Percentiles rank a stretch among this genome's conserved stretches.
Conservation (phyloP, 1,284 basidiomycete genomes). For the Pascua sp. region DNA sequence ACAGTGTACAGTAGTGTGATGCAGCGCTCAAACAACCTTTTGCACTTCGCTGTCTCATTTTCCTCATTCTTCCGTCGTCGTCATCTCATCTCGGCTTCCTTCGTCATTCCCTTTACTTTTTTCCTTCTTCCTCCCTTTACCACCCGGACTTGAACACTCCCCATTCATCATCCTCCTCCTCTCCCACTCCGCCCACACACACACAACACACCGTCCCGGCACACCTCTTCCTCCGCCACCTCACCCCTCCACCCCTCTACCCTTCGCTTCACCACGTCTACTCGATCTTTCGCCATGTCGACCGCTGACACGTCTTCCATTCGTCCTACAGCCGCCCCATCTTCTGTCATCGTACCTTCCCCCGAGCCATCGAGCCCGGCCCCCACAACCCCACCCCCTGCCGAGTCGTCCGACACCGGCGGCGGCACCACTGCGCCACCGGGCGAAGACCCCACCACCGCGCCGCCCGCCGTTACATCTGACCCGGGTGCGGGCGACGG, state of each 20-base stretch:
- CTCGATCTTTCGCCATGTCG: background rate
- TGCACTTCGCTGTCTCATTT: too few relatives aligned
- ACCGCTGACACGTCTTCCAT: background rate
- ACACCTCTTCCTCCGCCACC: too few relatives aligned
- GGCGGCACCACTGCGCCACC: conserved; percentile 4
- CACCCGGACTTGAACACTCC: too few relatives aligned
- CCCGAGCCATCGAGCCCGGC: background rate
- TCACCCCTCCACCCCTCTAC: too few relatives aligned
- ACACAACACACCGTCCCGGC: background rate
- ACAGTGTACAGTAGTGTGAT: too few relatives aligned
- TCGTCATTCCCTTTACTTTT: too few relatives aligned
- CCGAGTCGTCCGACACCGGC: conserved; percentile 11
- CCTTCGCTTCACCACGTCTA: too few relatives aligned
- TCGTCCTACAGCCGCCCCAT: background rate
- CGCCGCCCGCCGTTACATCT: background rate
- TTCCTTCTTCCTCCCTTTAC: too few relatives aligned
- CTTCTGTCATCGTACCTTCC: background rate
- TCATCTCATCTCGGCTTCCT: too few relatives aligned
- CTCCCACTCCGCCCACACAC: background rate
- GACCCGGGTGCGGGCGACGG: background rate
- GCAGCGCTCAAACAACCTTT: too few relatives aligned
- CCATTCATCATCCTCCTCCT: too few relatives aligned
- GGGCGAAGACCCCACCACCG: background rate
- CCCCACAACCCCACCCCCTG: conserved; percentile 6
- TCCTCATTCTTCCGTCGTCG: too few relatives aligned